These are phyloP conservation scores for Fonsecaea monophora DNA, from an alignment of 2,329 filamentous ascomycete species.

Conservation along the genomic window DNA sequence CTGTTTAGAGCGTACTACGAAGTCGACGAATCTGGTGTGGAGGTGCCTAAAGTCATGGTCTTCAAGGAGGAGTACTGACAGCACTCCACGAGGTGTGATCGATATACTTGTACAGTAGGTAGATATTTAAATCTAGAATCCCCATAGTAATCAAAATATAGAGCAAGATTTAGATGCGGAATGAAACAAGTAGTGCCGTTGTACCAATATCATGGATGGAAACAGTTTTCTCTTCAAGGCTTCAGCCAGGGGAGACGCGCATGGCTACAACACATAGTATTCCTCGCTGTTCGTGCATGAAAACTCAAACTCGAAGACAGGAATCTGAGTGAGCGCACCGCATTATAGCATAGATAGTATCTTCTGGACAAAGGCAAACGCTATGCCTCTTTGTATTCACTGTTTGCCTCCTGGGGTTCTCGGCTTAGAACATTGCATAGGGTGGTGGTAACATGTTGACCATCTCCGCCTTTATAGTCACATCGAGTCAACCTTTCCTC, in stretches of 20 bases:
- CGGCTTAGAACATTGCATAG: too few species aligned
- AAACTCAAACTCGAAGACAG: not conserved
- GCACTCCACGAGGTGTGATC: not conserved
- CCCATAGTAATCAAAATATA: not conserved
- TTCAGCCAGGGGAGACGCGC: not conserved
- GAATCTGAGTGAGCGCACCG: not conserved
- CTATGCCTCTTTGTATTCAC: too few species aligned
- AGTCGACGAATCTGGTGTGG: constrained; percentile 44
- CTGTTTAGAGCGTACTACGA: constrained; percentile 81
- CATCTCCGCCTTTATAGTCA: not conserved
- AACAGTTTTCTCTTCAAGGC: not conserved
- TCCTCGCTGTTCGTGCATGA: not conserved
- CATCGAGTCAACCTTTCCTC: not conserved
- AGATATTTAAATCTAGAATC: not conserved
- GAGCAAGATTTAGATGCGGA: not conserved
- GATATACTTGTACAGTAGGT: not conserved
- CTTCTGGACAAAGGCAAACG: too few species aligned
- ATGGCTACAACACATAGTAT: not conserved
- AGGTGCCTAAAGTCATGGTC: constrained; percentile 52
- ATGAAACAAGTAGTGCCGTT: not conserved
- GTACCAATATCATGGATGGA: not conserved
- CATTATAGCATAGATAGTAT: not conserved
- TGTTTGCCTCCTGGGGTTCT: too few species aligned
- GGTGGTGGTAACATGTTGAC: too few species aligned
- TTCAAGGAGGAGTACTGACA: constrained; percentile 50